Conservation (phyloP, 2,329 filamentous ascomycete genomes). For the Diaporthe capsici region DNA sequence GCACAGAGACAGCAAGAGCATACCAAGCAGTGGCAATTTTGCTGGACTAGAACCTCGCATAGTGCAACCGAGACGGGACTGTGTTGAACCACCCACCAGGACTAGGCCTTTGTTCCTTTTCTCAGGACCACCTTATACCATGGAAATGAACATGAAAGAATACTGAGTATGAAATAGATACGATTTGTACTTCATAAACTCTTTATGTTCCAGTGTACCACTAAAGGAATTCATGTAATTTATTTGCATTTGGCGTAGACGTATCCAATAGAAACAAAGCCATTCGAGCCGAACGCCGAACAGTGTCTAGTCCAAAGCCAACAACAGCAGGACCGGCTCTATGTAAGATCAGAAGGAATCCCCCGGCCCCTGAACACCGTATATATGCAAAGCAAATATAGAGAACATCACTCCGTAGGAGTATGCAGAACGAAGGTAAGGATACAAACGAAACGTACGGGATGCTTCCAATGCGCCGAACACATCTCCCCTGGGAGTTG, state of each 20-base stretch:
- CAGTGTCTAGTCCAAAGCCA: not conserved
- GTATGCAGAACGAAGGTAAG: not conserved
- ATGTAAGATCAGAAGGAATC: not conserved
- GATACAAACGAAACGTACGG: not conserved
- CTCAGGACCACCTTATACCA: not conserved
- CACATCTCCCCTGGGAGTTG: not conserved
- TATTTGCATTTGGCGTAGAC: not conserved
- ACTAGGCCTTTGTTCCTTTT: not conserved
- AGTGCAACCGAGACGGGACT: too few species aligned
- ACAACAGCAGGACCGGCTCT: conserved; percentile 6
- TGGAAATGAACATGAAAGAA: not conserved
- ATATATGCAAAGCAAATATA: conserved; percentile 23
- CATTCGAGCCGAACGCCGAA: conserved; percentile 6
- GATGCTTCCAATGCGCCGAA: not conserved
- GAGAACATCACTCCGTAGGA: not conserved
- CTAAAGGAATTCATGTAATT: not conserved
- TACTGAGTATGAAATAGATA: not conserved
- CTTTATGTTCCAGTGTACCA: not conserved
- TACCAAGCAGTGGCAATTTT: not conserved
- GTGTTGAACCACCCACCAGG: too few species aligned
- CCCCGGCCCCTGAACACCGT: conserved; percentile 13
- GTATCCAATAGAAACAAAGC: not conserved
- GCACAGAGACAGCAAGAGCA: not conserved
- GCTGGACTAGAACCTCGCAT: too few species aligned
- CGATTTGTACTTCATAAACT: not conserved